Percentiles rank a stretch among this genome's conserved stretches.
These are phyloP conservation scores for Fusarium ambrosium DNA, from an alignment of 2,329 filamentous ascomycete species.

Conservation along the genomic window DNA sequence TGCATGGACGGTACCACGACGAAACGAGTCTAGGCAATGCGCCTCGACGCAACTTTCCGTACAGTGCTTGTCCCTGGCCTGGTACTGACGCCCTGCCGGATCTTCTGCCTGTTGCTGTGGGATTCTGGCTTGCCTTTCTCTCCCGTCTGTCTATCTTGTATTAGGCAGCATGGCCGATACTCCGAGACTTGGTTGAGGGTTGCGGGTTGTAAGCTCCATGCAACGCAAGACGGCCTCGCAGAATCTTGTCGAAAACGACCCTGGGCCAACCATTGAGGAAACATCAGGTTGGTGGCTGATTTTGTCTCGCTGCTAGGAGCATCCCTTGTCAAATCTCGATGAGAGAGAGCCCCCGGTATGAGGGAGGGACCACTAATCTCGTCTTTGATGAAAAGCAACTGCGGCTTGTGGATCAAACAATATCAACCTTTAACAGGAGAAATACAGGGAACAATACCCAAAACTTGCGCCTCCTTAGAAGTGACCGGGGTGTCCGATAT, in stretches of 20 bases:
- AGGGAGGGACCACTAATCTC: not conserved
- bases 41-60: constrained; percentile 30
- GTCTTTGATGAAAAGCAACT: constrained; percentile 2
- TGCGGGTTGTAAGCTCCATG: constrained; percentile 8
- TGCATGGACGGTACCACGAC: constrained; percentile 9
- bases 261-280: not conserved
- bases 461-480: not conserved
- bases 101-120: constrained; percentile 14
- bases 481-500: not conserved
- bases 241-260: not conserved
- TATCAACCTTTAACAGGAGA: not conserved
- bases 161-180: constrained; percentile 29
- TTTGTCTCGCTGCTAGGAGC: constrained; percentile 1
- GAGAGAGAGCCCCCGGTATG: not conserved
- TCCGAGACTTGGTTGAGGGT: constrained; percentile 4
- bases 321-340: constrained; percentile 1
- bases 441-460: not conserved
- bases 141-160: constrained; percentile 6
- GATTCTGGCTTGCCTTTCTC: constrained; percentile 4
- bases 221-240: not conserved
- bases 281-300: constrained; percentile 5
- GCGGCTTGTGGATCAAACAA: not conserved
- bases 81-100: constrained; percentile 8
- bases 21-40: constrained; percentile 21
- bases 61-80: constrained; percentile 27